Base-by-base conservation (phyloP, 2,329 filamentous ascomycete species). In the Trichophyton equinum region DNA sequence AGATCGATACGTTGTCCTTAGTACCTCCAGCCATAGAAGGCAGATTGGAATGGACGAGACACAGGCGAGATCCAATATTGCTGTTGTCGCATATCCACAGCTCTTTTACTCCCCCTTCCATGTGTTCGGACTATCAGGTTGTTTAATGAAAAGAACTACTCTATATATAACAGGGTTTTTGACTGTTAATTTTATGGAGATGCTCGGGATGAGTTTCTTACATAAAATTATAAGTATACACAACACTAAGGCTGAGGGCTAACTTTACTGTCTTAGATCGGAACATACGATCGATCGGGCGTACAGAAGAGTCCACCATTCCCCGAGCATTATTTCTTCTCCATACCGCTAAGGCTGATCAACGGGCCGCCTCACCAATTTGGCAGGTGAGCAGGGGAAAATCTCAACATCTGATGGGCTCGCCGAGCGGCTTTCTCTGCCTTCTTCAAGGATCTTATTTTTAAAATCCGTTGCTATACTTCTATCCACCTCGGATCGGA, bases 211-310 rank as follows among this genome's bases (percentile, higher is more conserved):
- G 15, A 36, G 15, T 11, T 13, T 22, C 13, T 18, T 15, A 36
- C 5, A 36, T 36, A 33, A 30, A 15, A 36, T 33, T n/a, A 20
- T 25, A n/a, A n/a, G n/a, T n/a, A 51, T 51, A 13, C 46, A 25
- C 22, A 22, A 2, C 3, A 22, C 25, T 55, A 33, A 44, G 40
- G 40, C 25, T 55, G 51, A 27, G n/a, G 2, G 27, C 51, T 33
- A 36, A 55, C 51, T 55, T 36, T 33, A 18, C 51, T 55, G 51
- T 55, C 51, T 55, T 36, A 55, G 51, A 55, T 55, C 51, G 51
- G 51, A 55, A 55, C 51, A 55, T 55, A 55, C 51, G 51, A 55
- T 55, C 51, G 51, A 55, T 55, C 51, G 51, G 51, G 51, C 51
- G 18, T 18, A 27, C 27, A 51, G 22, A 38, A 5, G 11, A 13